A percentile compares a stretch with the other conserved stretches of the same genome.
phyloP scores from a whole-genome alignment of 257 asterid genomes.

The Solanum tarijense region DNA sequence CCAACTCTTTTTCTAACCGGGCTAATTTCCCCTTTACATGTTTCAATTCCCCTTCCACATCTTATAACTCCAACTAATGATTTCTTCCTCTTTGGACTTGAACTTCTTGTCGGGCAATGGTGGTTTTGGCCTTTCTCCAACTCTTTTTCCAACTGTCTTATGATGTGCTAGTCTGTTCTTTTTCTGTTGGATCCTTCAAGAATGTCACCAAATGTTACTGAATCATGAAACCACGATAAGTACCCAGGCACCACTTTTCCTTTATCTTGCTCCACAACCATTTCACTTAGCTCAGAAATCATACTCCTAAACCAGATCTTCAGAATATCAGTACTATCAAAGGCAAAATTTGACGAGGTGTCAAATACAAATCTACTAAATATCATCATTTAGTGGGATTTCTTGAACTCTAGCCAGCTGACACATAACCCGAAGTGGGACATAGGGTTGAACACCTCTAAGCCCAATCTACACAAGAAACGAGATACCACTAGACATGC shows the following conservation, averaged over 20 bases:
- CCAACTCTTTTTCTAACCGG: not conserved
- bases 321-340: not conserved
- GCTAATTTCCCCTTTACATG: not conserved
- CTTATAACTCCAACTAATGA: not conserved
- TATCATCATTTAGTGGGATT: no score
- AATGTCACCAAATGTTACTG: not conserved
- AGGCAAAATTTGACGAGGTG: not conserved
- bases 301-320: not conserved
- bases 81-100: not conserved
- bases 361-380: not conserved
- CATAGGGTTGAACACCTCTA: no score
- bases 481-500: no score
- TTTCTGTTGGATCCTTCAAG: accelerated
- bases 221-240: not conserved
- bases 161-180: not conserved
- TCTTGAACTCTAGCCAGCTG: not conserved
- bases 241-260: not conserved
- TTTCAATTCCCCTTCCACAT: not conserved
- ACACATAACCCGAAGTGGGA: not conserved
- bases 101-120: not conserved
- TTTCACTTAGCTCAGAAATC: not conserved
- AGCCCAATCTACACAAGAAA: no score
- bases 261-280: not conserved
- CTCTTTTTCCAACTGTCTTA: not conserved
- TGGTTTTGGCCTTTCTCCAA: not conserved